These are phyloP conservation scores for Penicillium arizonense DNA, from an alignment of 495 filamentous ascomycete species.

Conservation along the genomic window DNA sequence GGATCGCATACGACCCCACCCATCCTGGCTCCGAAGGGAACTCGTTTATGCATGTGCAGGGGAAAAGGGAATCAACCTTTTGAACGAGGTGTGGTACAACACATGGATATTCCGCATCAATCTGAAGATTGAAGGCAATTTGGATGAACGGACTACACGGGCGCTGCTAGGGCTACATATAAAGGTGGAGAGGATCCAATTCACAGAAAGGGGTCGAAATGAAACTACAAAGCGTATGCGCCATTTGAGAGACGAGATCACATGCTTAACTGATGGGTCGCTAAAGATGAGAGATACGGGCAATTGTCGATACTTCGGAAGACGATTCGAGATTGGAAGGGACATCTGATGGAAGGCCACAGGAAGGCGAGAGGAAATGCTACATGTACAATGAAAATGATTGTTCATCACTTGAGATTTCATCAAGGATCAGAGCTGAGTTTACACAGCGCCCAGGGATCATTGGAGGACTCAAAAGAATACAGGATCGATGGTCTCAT, in stretches of 20 bases:
- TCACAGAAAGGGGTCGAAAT: neutral
- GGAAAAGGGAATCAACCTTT: neutral
- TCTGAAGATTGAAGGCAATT: neutral
- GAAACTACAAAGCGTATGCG: neutral
- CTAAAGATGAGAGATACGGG: neutral
- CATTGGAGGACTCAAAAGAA: too few relatives aligned
- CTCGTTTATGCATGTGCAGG: neutral
- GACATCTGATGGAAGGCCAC: neutral
- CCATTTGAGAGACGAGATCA: neutral
- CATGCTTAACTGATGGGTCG: neutral
- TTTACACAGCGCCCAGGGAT: neutral
- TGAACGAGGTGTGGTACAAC: neutral
- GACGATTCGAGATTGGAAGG: constrained; percentile 1
- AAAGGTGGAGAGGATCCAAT: constrained; percentile 1
- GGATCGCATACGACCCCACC: neutral
- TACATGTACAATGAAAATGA: neutral
- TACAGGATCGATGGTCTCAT: too few relatives aligned
- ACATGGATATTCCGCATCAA: constrained; percentile 2
- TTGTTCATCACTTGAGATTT: neutral
- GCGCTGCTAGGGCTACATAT: neutral
- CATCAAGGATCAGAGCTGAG: neutral
- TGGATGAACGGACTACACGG: neutral
- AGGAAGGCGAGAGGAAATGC: neutral
- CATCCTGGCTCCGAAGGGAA: neutral
- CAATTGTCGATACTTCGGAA: neutral